Evolutionary conservation across 1,139 yeast genomes (phyloP).

Genomic region (Geotrichum aggregatum): DNA sequence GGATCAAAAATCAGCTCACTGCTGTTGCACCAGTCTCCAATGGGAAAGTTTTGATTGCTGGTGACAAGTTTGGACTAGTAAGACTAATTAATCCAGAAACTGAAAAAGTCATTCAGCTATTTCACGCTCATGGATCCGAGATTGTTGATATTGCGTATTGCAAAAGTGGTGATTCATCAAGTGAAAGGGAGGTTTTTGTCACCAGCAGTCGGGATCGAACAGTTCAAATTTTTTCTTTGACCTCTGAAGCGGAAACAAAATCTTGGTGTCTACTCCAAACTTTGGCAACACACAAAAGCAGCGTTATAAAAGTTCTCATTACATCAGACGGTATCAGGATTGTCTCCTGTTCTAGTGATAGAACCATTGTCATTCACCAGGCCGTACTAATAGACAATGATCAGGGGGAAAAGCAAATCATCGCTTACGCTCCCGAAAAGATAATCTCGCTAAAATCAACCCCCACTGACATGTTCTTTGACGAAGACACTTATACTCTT

Average conservation of each 20-base stretch:
- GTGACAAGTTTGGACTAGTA: constrained; percentile 28
- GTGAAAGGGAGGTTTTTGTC: constrained; percentile 23
- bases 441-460: constrained; percentile 50
- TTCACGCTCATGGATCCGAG: constrained; percentile 33
- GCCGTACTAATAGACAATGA: constrained; percentile 31
- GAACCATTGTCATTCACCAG: constrained; percentile 53
- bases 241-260: constrained; percentile 13
- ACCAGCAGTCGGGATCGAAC: constrained; percentile 56
- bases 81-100: constrained; percentile 14
- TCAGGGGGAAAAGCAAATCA: constrained; percentile 17
- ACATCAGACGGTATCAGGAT: constrained; percentile 37
- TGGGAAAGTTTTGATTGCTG: constrained; percentile 23
- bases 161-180: constrained; percentile 4
- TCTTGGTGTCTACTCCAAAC: constrained; percentile 56
- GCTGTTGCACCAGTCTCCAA: constrained; percentile 5
- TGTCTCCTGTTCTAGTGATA: constrained; percentile 55
- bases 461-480: constrained; percentile 41
- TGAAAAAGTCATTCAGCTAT: constrained; percentile 7
- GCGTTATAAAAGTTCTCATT: constrained; percentile 43
- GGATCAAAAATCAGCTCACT: not conserved
- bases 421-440: constrained; percentile 42
- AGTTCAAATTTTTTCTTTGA: constrained; percentile 48
- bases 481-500: constrained; percentile 41
- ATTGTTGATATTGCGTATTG: constrained; percentile 30
- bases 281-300: constrained; percentile 54